These are phyloP conservation scores for Lachancea sp. DNA, from an alignment of 805 yeast genomes.

Conservation along the genomic window DNA sequence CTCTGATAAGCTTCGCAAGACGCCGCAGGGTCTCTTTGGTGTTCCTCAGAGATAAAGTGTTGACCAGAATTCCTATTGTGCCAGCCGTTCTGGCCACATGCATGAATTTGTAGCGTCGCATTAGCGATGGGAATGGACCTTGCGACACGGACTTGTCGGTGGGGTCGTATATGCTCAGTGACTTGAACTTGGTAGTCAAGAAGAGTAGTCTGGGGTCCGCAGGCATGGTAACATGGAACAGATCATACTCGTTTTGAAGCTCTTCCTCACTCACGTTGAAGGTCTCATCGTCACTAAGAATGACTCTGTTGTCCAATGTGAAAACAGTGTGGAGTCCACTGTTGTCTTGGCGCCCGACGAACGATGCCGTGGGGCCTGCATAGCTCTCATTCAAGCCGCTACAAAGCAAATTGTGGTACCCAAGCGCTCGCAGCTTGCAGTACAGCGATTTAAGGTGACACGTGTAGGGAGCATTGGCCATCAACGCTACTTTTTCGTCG, in stretches of 20 bases:
- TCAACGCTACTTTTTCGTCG: constrained; percentile 46
- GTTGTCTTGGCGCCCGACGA: constrained; percentile 36
- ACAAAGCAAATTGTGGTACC: constrained; percentile 34
- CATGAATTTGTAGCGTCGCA: constrained; percentile 80
- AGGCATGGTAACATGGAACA: constrained; percentile 70
- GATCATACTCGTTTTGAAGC: constrained; percentile 40
- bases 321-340: constrained; percentile 16
- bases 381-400: constrained; percentile 35
- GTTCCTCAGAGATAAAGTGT: constrained; percentile 76
- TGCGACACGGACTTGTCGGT: constrained; percentile 23
- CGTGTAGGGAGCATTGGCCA: constrained; percentile 72
- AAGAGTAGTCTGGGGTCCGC: constrained; percentile 73
- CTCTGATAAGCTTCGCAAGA: constrained; percentile 53
- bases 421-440: constrained; percentile 23
- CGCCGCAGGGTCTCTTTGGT: constrained; percentile 61
- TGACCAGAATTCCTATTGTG: constrained; percentile 85
- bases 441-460: constrained; percentile 39
- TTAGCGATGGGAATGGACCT: constrained; percentile 73
- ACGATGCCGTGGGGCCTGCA: constrained; percentile 31
- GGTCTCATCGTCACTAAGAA: constrained; percentile 22
- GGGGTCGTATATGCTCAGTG: constrained; percentile 48
- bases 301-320: constrained; percentile 30
- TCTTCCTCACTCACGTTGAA: constrained; percentile 23
- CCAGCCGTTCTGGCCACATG: constrained; percentile 86
- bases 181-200: constrained; percentile 61